Percentiles rank a stretch among this genome's conserved stretches.
These are phyloP conservation scores for Epichloe bromicola DNA, from an alignment of 2,329 filamentous ascomycete species.

Conservation along the genomic window DNA sequence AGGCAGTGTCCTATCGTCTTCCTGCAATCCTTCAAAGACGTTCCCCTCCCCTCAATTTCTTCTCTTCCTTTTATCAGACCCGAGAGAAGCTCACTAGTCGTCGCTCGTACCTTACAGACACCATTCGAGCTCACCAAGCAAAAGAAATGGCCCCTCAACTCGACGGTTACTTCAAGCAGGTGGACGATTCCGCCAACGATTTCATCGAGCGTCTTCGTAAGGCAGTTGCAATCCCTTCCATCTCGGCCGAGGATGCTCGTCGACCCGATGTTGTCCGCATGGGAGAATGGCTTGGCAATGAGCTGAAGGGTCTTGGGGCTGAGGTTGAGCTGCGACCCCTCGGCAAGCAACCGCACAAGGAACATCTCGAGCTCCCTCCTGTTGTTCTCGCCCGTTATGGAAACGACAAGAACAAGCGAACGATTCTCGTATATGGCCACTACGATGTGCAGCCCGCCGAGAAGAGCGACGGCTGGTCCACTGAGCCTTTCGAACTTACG, in stretches of 20 bases:
- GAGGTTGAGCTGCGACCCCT: constrained; percentile 75
- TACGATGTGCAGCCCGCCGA: constrained; percentile 96
- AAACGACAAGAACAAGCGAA: constrained; percentile 82
- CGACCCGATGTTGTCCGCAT: constrained; percentile 91
- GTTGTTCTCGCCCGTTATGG: constrained; percentile 89
- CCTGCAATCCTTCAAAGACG: constrained; percentile 8
- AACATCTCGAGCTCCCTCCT: constrained; percentile 81
- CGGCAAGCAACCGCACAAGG: constrained; percentile 84
- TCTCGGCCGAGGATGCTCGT: constrained; percentile 82
- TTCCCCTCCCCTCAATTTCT: constrained; percentile 12
- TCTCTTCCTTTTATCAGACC: constrained; percentile 8
- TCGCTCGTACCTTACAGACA: constrained; percentile 38
- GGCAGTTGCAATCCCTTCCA: constrained; percentile 90
- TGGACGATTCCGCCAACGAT: constrained; percentile 62
- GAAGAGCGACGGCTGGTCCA: constrained; percentile 89
- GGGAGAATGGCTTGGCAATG: constrained; percentile 77
- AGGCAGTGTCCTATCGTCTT: constrained; percentile 13
- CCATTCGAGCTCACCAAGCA: constrained; percentile 44
- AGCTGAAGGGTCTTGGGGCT: constrained; percentile 75
- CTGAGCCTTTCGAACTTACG: constrained; percentile 80
- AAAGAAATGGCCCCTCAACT: constrained; percentile 81
- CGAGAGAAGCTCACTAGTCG: constrained; percentile 5
- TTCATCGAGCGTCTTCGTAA: constrained; percentile 86
- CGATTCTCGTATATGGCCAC: constrained; percentile 93
- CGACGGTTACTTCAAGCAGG: constrained; percentile 85